Conservation (phyloP, 768 basidiomycete species). For the Boletellus sp. region DNA sequence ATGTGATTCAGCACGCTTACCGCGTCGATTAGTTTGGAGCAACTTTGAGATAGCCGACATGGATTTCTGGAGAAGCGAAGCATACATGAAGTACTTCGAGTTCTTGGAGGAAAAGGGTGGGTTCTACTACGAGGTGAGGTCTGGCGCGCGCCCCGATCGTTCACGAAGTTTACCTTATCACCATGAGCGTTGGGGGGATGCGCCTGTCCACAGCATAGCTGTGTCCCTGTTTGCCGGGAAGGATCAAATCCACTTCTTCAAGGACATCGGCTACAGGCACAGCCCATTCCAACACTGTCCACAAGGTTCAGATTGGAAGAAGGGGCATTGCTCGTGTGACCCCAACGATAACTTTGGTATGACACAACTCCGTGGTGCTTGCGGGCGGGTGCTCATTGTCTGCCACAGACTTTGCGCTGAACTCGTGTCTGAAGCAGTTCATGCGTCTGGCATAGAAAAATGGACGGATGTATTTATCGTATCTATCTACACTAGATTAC, state of each 20-base stretch:
- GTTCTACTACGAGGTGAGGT: constrained; percentile 78
- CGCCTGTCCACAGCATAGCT: constrained; percentile 87
- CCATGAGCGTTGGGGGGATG: constrained; percentile 86
- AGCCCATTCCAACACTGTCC: constrained; percentile 95
- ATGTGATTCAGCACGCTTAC: not conserved
- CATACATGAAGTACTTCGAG: constrained; percentile 81
- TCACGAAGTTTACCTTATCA: constrained; percentile 1
- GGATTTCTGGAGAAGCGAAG: constrained; percentile 79
- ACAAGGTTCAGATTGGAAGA: constrained; percentile 65
- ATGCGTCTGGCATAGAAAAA: constrained; percentile 24
- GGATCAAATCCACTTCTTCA: constrained; percentile 92
- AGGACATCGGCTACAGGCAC: constrained; percentile 90
- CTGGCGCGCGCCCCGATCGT: not conserved
- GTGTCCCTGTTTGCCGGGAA: constrained; percentile 85
- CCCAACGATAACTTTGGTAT: constrained; percentile 67
- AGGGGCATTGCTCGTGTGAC: constrained; percentile 88
- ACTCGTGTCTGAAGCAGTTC: constrained; percentile 29
- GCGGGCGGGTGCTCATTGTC: constrained; percentile 3
- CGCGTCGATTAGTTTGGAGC: constrained; percentile 64
- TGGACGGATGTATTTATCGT: not conserved
- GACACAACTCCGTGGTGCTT: constrained; percentile 17
- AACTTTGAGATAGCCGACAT: constrained; percentile 91
- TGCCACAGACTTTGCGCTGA: constrained; percentile 22
- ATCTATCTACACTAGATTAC: not conserved
- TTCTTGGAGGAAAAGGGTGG: constrained; percentile 76